Evolutionary conservation across 179 eudicot species (phyloP), one percentile per base, ranked within the genome.

Genomic region (Sideroxylon spinosum): DNA sequence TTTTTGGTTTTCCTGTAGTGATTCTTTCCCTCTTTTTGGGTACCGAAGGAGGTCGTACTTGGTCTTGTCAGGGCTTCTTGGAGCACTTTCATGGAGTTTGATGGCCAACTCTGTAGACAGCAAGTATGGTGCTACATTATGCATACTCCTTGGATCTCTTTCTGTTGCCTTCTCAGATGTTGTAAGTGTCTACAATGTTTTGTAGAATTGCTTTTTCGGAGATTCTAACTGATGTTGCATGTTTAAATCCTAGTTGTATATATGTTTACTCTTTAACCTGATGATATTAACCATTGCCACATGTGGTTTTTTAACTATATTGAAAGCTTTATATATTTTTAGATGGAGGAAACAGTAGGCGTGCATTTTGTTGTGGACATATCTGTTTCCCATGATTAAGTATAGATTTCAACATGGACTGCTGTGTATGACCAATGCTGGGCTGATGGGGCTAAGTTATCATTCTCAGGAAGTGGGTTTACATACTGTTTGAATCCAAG

Each of bases 81-180:
- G 99, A 78, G 99, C 99, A 76, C 81, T 96, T 59, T 92, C 99
- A 22, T 96, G 99, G 99, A 89, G 84, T 79, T 85, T 96, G 86
- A 96, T 96, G 99, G 93, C 97, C 63, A 92, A 90, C 65, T 74
- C 89, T n/a, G 99, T 94, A 79, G 97, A 96, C 76, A 87, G 94
- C 86, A 94, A 94, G 86, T 94, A 91, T 76, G 85, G 88, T 78
- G 98, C 97, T 79, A 94, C 97, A 74, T 84, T 91, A 65, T 94
- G 94, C 85, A 94, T 92, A 85, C 93, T 96, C 77, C 91, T 94
- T 75, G 96, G 98, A 77, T 96, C 99, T 80, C 96, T 96, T 85
- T 95, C 99, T 82, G 99, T 95, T 74, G 99, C 99, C 82, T 93
- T 95, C 88, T 95, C 99, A 79, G 99, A 95, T 87, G 99, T 95